phyloP scores from a whole-genome alignment of 2,329 filamentous ascomycete species.

The Ophiostoma novo-ulmi region DNA sequence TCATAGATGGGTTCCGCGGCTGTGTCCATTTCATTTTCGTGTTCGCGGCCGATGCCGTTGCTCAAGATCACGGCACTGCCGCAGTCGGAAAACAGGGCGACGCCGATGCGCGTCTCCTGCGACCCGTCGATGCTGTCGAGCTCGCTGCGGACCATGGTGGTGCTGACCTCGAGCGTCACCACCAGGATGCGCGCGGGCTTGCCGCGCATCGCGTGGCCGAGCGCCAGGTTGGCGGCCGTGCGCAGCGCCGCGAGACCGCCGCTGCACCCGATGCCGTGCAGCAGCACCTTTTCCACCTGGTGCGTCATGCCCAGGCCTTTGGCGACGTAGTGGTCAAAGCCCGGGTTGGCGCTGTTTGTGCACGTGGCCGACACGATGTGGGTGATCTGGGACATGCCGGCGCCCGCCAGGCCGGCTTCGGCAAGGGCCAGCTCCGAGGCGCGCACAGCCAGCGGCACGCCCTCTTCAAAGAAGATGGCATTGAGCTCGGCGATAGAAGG shows the following conservation, averaged over 20 bases:
- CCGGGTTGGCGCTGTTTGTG: slow-evolving; percentile 64
- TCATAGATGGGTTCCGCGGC: slow-evolving; percentile 48
- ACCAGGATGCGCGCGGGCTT: slow-evolving; percentile 60
- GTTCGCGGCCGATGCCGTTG: slow-evolving; percentile 51
- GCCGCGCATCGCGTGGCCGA: slow-evolving; percentile 55
- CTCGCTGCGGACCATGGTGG: slow-evolving; percentile 58
- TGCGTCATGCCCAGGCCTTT: slow-evolving; percentile 53
- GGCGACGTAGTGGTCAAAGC: slow-evolving; percentile 61
- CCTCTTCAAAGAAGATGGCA: slow-evolving; percentile 50
- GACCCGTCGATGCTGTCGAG: slow-evolving; percentile 56
- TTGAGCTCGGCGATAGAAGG: slow-evolving; percentile 55
- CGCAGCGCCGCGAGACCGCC: slow-evolving; percentile 58
- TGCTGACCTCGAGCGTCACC: slow-evolving; percentile 59
- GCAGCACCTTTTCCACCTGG: slow-evolving; percentile 57
- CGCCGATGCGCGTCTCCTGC: slow-evolving; percentile 60
- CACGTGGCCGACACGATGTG: slow-evolving; percentile 65
- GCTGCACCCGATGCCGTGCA: slow-evolving; percentile 62
- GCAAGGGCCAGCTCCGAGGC: slow-evolving; percentile 52
- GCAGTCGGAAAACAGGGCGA: slow-evolving; percentile 64
- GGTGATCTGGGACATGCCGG: slow-evolving; percentile 46
- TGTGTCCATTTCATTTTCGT: background rate
- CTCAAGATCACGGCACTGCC: slow-evolving; percentile 61
- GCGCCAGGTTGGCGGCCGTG: slow-evolving; percentile 61
- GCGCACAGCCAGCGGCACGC: slow-evolving; percentile 52
- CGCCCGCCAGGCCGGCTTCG: slow-evolving; percentile 46